These are phyloP conservation scores for Talaromyces ruber DNA, from an alignment of 495 filamentous ascomycete genomes.

Conservation along the genomic window DNA sequence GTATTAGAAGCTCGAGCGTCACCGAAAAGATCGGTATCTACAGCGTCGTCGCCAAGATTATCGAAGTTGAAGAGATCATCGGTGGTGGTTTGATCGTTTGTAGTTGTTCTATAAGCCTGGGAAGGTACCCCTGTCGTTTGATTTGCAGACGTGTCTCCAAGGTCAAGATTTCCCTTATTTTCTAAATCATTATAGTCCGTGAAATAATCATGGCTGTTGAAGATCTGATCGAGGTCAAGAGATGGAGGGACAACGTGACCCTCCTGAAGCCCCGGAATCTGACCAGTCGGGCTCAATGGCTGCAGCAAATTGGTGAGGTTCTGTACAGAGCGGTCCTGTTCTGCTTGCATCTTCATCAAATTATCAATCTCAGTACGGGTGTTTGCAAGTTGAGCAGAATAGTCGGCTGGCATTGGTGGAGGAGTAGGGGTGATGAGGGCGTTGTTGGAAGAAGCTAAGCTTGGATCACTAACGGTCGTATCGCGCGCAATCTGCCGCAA, in stretches of 20 bases:
- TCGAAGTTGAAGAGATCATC: conserved; percentile 37
- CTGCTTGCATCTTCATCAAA: conserved; percentile 60
- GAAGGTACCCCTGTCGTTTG: conserved; percentile 5
- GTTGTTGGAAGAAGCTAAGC: conserved; percentile 26
- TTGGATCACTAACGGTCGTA: conserved; percentile 21
- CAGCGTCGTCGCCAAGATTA: conserved; percentile 19
- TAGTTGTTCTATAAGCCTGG: conserved; percentile 6
- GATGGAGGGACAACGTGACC: conserved; percentile 27
- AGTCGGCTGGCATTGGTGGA: conserved; percentile 49
- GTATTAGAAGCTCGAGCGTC: neutral
- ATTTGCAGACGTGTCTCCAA: conserved; percentile 9
- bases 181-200: conserved; percentile 30
- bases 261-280: conserved; percentile 63
- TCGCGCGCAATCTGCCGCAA: conserved; percentile 67
- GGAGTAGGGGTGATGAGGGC: conserved; percentile 54
- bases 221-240: conserved; percentile 62
- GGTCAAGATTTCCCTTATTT: conserved; percentile 19
- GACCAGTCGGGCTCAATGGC: conserved; percentile 69
- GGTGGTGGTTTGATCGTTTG: conserved; percentile 10
- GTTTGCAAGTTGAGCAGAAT: conserved; percentile 43
- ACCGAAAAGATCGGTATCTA: conserved; percentile 30
- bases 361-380: conserved; percentile 67
- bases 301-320: conserved; percentile 61
- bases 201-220: conserved; percentile 56
- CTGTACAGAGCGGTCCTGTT: conserved; percentile 64